phyloP scores from a whole-genome alignment of 2,329 filamentous ascomycete genomes.

The Phialophora expanda region DNA sequence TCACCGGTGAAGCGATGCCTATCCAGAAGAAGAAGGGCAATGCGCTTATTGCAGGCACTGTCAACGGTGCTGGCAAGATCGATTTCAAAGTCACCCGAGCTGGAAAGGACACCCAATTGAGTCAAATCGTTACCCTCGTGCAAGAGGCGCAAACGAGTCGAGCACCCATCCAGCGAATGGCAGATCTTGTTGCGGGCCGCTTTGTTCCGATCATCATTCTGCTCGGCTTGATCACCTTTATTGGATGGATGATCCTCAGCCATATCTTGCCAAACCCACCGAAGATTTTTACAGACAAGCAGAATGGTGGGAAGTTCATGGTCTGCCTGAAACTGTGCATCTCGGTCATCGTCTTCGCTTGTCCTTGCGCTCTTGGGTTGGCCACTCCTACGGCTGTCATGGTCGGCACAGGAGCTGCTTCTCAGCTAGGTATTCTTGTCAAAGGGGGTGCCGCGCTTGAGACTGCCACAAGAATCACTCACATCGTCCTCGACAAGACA shows the following conservation, averaged over 20 bases:
- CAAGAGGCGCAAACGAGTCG: conserved; percentile 95
- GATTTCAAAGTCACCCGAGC: conserved; percentile 93
- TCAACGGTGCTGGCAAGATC: conserved; percentile 88
- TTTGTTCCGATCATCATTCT: conserved; percentile 89
- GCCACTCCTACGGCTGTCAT: conserved; percentile 97
- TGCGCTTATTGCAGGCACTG: conserved; percentile 85
- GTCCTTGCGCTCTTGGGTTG: conserved; percentile 93
- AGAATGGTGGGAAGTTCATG: conserved; percentile 90
- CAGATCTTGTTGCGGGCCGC: conserved; percentile 87
- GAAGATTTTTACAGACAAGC: conserved; percentile 78
- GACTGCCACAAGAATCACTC: conserved; percentile 84
- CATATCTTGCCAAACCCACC: conserved; percentile 85
- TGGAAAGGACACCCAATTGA: conserved; percentile 93
- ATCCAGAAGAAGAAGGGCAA: conserved; percentile 85
- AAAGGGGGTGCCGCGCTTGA: conserved; percentile 94
- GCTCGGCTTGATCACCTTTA: conserved; percentile 83
- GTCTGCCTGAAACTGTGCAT: conserved; percentile 97
- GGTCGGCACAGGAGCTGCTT: conserved; percentile 97
- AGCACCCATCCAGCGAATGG: conserved; percentile 91
- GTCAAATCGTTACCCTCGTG: conserved; percentile 97
- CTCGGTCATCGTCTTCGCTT: conserved; percentile 97
- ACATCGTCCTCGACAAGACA: conserved; percentile 94
- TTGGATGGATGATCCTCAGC: conserved; percentile 92
- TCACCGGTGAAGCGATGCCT: conserved; percentile 95
- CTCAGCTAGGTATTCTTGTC: conserved; percentile 94